These are phyloP conservation scores for Mortierella sp. DNA, from an alignment of 371 early-diverging fungal genomes.

Conservation along the genomic window DNA sequence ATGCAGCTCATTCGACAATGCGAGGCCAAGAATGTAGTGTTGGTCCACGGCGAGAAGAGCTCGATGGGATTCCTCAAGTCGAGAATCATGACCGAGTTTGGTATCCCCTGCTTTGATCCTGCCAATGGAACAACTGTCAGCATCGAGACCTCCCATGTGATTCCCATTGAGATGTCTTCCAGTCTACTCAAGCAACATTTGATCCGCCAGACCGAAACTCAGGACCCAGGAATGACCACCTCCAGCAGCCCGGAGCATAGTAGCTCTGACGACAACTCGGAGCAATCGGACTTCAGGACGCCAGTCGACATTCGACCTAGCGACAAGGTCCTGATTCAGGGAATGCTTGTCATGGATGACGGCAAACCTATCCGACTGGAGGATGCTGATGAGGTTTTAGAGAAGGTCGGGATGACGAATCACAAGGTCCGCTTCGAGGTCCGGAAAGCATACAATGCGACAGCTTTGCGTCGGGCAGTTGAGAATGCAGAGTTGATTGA, in stretches of 20 bases:
- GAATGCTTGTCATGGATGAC: constrained; percentile 59
- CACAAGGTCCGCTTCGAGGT: constrained; percentile 58
- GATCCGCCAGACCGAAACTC: constrained; percentile 40
- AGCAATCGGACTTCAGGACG: constrained; percentile 19
- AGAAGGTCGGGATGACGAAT: constrained; percentile 40
- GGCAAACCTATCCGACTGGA: constrained; percentile 56
- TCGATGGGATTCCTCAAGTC: constrained; percentile 92
- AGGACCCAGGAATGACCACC: constrained; percentile 34
- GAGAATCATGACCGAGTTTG: constrained; percentile 87
- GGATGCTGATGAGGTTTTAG: constrained; percentile 54
- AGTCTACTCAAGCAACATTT: constrained; percentile 64
- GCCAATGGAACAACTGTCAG: constrained; percentile 86
- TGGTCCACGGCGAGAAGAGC: constrained; percentile 98
- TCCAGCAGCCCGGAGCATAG: constrained; percentile 46
- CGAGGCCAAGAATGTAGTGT: constrained; percentile 93
- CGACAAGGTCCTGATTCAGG: constrained; percentile 58
- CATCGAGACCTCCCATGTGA: constrained; percentile 72
- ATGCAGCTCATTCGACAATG: constrained; percentile 96
- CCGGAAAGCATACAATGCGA: constrained; percentile 50
- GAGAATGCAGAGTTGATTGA: constrained; percentile 44
- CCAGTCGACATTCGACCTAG: constrained; percentile 45
- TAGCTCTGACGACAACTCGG: constrained; percentile 41
- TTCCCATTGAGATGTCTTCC: constrained; percentile 70
- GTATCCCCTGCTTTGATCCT: constrained; percentile 90
- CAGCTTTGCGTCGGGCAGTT: constrained; percentile 43